phyloP scores from a whole-genome alignment of 176 grass and related monocot species.

The Oryza glumipatula region DNA sequence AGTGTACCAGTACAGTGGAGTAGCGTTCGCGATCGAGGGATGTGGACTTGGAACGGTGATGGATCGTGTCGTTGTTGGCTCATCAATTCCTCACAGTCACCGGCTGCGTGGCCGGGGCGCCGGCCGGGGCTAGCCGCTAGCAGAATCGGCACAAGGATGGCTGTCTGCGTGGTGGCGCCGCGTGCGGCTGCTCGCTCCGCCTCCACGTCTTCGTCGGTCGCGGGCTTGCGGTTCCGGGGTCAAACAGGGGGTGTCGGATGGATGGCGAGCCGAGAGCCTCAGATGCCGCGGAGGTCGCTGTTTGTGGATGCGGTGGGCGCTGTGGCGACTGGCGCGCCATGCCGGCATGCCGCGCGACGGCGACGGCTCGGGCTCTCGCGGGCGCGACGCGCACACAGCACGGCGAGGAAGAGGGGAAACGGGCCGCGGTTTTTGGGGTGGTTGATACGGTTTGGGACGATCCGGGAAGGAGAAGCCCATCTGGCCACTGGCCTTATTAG shows the following conservation, averaged over 20 bases:
- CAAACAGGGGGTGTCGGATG: background rate
- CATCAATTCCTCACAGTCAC: background rate
- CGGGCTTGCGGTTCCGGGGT: background rate
- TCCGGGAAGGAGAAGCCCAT: background rate
- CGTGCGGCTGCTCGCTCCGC: background rate
- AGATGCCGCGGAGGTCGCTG: background rate
- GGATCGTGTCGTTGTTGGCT: background rate
- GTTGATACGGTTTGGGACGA: background rate
- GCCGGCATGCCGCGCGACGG: background rate
- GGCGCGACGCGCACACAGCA: too few species aligned
- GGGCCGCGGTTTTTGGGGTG: background rate
- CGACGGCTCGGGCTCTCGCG: background rate
- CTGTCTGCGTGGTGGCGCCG: too few species aligned
- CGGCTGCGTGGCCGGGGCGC: background rate
- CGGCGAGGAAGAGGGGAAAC: background rate
- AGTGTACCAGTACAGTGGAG: too few species aligned
- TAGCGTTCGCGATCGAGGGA: background rate
- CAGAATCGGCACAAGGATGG: background rate
- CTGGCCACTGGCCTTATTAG: too few species aligned
- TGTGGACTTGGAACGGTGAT: background rate
- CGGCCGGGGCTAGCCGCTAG: too few species aligned
- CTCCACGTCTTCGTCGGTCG: background rate
- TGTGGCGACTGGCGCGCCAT: background rate
- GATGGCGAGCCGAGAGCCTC: background rate
- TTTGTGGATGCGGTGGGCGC: background rate